A percentile compares a stretch with the other conserved stretches of the same genome.
Conservation (phyloP, 352 stramenopile genomes). For the Pythium coloratum region DNA sequence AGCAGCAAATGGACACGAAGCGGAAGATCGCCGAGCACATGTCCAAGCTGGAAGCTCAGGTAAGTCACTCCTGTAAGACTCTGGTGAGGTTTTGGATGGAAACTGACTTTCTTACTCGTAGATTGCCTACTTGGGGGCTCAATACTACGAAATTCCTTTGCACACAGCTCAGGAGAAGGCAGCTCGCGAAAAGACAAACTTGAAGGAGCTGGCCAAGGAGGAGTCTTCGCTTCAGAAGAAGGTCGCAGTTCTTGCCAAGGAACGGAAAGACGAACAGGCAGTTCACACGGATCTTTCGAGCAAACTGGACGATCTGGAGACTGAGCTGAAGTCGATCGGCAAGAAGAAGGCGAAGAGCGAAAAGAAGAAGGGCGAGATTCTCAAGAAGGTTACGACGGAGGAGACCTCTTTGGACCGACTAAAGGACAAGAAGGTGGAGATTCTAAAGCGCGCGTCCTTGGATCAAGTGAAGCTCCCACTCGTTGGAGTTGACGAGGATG, state of each 20-base stretch:
- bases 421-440: slow-evolving; percentile 93
- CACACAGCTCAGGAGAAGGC: slow-evolving; percentile 45
- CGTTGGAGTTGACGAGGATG: slow-evolving; percentile 32
- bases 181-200: slow-evolving; percentile 40
- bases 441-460: slow-evolving; percentile 93
- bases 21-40: slow-evolving; percentile 78
- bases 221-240: slow-evolving; percentile 46
- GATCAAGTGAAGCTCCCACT: slow-evolving; percentile 94
- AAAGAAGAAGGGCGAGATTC: slow-evolving; percentile 55
- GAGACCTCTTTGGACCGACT: slow-evolving; percentile 91
- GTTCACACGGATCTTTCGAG: slow-evolving; percentile 31
- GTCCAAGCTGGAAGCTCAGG: slow-evolving; percentile 81
- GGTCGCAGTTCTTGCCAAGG: slow-evolving; percentile 58
- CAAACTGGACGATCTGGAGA: slow-evolving; percentile 58
- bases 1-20: slow-evolving; percentile 65
- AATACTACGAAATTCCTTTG: slow-evolving; percentile 65
- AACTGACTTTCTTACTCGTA: slow-evolving; percentile 11
- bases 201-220: slow-evolving; percentile 61
- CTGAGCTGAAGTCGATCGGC: slow-evolving; percentile 58
- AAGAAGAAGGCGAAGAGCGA: slow-evolving; percentile 68
- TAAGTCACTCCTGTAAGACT: slow-evolving; percentile 21
- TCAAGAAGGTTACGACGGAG: slow-evolving; percentile 86
- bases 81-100: background rate
- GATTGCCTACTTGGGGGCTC: slow-evolving; percentile 29
- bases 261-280: slow-evolving; percentile 69